These are phyloP conservation scores for Heliamphora pulchella DNA, from an alignment of 179 eudicot species.

Conservation along the genomic window DNA sequence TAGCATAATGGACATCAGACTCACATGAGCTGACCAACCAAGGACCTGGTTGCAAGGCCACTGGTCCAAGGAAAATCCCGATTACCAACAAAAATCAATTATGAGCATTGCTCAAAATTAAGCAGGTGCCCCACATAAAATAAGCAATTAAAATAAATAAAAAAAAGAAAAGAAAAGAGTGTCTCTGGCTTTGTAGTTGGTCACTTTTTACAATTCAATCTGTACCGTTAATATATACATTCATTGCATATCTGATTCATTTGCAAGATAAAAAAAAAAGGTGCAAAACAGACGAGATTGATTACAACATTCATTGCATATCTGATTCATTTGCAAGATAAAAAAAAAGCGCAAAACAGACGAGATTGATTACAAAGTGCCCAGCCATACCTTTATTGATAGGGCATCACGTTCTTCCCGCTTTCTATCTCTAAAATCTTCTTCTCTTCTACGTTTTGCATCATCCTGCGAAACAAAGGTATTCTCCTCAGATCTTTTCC, in stretches of 20 bases:
- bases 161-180: not conserved
- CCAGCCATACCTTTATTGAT: constrained; percentile 48
- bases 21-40: not conserved
- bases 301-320: not conserved
- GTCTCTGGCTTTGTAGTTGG: not conserved
- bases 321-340: not conserved
- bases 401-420: constrained; percentile 78
- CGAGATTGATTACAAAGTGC: not conserved
- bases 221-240: not conserved
- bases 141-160: not conserved
- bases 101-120: not conserved
- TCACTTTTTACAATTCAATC: not conserved
- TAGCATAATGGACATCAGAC: not conserved
- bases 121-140: not conserved
- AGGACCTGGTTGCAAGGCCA: not conserved
- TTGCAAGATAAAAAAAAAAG: not conserved
- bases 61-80: not conserved
- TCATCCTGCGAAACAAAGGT: constrained; percentile 54
- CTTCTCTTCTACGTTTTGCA: constrained; percentile 82
- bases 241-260: not conserved
- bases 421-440: constrained; percentile 83
- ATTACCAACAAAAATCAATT: not conserved
- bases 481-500: constrained; percentile 87
- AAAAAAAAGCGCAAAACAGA: not conserved
- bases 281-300: not conserved